Evolutionary conservation across 805 yeast genomes (phyloP), one percentile per base, ranked within the genome.

Genomic region (Pichia scutulata): DNA sequence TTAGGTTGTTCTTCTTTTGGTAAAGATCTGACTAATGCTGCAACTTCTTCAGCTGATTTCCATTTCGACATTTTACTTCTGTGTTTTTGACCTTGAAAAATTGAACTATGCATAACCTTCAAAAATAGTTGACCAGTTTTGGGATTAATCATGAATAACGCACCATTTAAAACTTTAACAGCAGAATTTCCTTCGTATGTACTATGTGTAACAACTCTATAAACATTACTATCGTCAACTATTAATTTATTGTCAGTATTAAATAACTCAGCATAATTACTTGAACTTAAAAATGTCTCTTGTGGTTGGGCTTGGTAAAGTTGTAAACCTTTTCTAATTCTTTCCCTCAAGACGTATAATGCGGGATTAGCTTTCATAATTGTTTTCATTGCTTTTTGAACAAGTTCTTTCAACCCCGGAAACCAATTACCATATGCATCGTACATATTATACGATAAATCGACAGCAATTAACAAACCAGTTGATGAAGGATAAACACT

Each of bases 371-470:
- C 85, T 61, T 88, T 89, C 96, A 90, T 86, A 43, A 93, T 86
- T 37, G 93, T 92, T 55, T 81, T 77, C 96, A 93, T 83, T 14
- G 97, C 95, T 60, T 84, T 88, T 61, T 87, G 95, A 71, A 93
- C 73, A 60, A 93, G 72, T 4, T 89, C 89, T 66, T 93, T 93
- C 68, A 92, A 70, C 1, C 98, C 98, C 2, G 95, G 92, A 70
- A 93, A 86, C 99, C 99, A 93, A 60, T 88, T 89, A 30, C 99
- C 99, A 67, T 89, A 93, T 0, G 96, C 90, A 66, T 89, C 97
- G 63, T 86, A 90, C 84, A 89, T 87, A 66, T 93, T 93, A 65
- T 93, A 93, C 0, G 98, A 96, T 56, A 93, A 72, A 67, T 93
- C 99, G 53, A 93, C 77, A 41, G 95, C 96, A 45, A 93, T 76